phyloP scores from a whole-genome alignment of 176 grass and related monocot species.

The Bonia amplexicaulis region DNA sequence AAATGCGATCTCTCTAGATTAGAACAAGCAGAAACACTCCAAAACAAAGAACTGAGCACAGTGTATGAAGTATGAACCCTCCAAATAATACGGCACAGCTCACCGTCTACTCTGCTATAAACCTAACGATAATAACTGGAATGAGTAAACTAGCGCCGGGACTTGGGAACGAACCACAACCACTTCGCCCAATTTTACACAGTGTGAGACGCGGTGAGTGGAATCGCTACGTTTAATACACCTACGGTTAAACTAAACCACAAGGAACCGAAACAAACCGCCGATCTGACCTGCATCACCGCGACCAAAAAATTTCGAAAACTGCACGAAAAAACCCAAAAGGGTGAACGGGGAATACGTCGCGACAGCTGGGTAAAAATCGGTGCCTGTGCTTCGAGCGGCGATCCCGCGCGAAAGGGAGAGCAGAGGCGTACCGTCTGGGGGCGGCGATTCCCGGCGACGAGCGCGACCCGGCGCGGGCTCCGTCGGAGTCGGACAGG shows the following conservation, averaged over 20 bases:
- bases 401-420: background rate
- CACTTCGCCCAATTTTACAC: background rate
- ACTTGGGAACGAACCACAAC: background rate
- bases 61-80: background rate
- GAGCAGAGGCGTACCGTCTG: background rate
- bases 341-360: background rate
- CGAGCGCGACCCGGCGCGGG: background rate
- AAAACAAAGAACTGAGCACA: background rate
- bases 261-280: background rate
- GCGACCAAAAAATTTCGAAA: background rate
- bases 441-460: slow-evolving; percentile 3
- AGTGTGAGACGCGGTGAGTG: background rate
- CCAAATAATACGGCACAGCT: background rate
- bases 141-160: background rate
- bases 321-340: background rate
- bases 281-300: background rate
- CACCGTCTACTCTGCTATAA: background rate
- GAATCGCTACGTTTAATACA: background rate
- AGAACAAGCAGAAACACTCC: background rate
- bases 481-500: background rate
- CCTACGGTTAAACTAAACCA: background rate
- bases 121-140: background rate
- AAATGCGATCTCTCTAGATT: background rate
- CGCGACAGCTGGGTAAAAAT: background rate
- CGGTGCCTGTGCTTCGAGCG: background rate